These are phyloP conservation scores for Ustilago vetiveriae DNA, from an alignment of 1,284 basidiomycete species.

Conservation along the genomic window DNA sequence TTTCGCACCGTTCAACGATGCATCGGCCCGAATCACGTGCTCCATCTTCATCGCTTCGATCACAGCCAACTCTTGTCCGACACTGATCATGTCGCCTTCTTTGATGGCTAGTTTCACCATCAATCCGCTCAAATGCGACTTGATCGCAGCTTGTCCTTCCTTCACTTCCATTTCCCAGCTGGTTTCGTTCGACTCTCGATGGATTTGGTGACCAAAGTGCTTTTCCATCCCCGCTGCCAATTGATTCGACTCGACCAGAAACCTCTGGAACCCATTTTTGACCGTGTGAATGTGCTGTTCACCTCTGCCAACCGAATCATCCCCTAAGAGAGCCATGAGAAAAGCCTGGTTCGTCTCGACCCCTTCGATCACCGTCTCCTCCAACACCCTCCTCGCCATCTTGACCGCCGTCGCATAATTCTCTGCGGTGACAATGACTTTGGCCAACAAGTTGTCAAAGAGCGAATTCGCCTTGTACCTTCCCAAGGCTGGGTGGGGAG, in stretches of 20 bases:
- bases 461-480: constrained; percentile 25
- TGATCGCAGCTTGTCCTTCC: constrained; percentile 5
- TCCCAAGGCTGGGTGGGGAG: constrained; percentile 20
- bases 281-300: constrained; percentile 32
- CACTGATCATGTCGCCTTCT: constrained; percentile 68
- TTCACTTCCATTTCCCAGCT: neutral
- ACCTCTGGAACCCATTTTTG: constrained; percentile 1
- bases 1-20: neutral
- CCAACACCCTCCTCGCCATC: constrained; percentile 15
- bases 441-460: constrained; percentile 55
- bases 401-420: constrained; percentile 20
- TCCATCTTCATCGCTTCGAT: constrained; percentile 82
- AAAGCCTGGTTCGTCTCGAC: constrained; percentile 36
- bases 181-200: neutral
- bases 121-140: constrained; percentile 24
- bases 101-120: constrained; percentile 25
- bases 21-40: constrained; percentile 42
- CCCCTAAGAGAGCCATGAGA: constrained; percentile 22
- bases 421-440: constrained; percentile 47
- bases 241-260: constrained; percentile 1
- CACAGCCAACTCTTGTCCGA: constrained; percentile 72
- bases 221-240: neutral
- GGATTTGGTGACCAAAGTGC: neutral
- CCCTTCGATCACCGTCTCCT: constrained; percentile 22
- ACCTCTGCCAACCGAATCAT: constrained; percentile 12